A percentile compares a stretch with the other conserved stretches of the same genome.
phyloP scores from a whole-genome alignment of 345 rosid species.

The Raphanus raphanistrum region DNA sequence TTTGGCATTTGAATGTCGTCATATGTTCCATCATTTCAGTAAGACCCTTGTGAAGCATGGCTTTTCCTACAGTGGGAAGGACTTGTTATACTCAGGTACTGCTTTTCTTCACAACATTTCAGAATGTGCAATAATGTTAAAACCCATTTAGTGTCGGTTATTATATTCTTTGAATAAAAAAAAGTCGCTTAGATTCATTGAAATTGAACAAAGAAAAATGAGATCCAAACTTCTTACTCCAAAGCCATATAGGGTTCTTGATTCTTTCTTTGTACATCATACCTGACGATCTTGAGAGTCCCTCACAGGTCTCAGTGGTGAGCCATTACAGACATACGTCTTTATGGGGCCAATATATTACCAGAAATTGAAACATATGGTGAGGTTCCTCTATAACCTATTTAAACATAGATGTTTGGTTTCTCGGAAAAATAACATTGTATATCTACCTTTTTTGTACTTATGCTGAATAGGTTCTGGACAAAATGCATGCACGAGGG shows the following conservation, averaged over 20 bases:
- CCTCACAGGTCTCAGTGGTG: constrained; percentile 74
- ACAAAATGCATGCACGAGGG: constrained; percentile 97
- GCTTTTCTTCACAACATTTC: constrained; percentile 7
- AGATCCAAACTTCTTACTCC: constrained; percentile 3
- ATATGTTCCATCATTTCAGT: constrained; percentile 44
- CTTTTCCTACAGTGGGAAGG: constrained; percentile 90
- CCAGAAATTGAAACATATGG: constrained; percentile 98
- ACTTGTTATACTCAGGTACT: constrained; percentile 86
- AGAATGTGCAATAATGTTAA: neutral
- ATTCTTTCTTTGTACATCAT: constrained; percentile 17
- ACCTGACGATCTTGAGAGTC: constrained; percentile 35
- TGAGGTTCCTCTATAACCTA: constrained; percentile 34
- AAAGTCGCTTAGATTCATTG: neutral
- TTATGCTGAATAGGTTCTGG: constrained; percentile 56
- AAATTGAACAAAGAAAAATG: neutral
- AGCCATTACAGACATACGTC: constrained; percentile 81
- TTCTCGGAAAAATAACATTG: neutral
- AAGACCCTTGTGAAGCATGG: constrained; percentile 76
- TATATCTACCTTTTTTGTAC: neutral
- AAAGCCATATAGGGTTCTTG: neutral
- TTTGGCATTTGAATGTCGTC: constrained; percentile 10
- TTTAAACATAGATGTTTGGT: neutral
- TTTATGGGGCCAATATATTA: constrained; percentile 99
- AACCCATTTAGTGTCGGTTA: constrained; percentile 5
- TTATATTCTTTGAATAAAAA: neutral